These are phyloP conservation scores for Phialophora expanda DNA, from an alignment of 2,329 filamentous ascomycete species.

Conservation along the genomic window DNA sequence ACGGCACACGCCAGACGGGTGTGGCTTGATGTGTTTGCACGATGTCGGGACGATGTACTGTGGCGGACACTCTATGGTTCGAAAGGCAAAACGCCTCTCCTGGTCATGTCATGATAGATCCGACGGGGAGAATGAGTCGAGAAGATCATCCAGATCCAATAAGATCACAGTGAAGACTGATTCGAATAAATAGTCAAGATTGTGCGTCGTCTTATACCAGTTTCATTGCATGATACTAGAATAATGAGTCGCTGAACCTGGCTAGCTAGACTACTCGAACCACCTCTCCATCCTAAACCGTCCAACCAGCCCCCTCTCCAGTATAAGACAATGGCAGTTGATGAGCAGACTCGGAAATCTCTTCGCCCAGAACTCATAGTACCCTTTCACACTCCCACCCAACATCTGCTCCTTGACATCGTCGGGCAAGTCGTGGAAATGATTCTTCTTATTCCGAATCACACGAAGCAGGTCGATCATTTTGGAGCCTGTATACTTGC, in stretches of 20 bases:
- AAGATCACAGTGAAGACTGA: not conserved
- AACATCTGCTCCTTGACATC: slow-evolving; percentile 71
- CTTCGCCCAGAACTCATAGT: slow-evolving; percentile 80
- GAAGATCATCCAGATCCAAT: not conserved
- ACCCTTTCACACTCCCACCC: slow-evolving; percentile 53
- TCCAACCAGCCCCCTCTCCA: slow-evolving; percentile 66
- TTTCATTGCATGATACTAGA: not conserved
- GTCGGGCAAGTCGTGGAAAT: slow-evolving; percentile 95
- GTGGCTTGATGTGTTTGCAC: not conserved
- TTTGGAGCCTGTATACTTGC: slow-evolving; percentile 85
- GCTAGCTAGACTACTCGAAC: slow-evolving; percentile 45
- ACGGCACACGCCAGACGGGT: not conserved
- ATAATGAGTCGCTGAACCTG: not conserved
- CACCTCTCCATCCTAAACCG: slow-evolving; percentile 71
- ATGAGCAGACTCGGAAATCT: slow-evolving; percentile 80
- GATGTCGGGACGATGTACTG: not conserved
- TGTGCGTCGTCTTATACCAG: not conserved
- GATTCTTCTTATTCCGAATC: slow-evolving; percentile 93
- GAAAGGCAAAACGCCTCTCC: not conserved
- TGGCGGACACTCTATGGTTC: not conserved
- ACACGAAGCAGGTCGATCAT: slow-evolving; percentile 88
- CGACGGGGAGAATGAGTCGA: not conserved
- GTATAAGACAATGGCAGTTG: slow-evolving; percentile 76
- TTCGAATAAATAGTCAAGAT: not conserved
- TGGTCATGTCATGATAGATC: not conserved